A percentile compares a stretch with the other conserved stretches of the same genome.
Conservation (phyloP, 2,329 filamentous ascomycete species). For the Calonectria multiphialidica region DNA sequence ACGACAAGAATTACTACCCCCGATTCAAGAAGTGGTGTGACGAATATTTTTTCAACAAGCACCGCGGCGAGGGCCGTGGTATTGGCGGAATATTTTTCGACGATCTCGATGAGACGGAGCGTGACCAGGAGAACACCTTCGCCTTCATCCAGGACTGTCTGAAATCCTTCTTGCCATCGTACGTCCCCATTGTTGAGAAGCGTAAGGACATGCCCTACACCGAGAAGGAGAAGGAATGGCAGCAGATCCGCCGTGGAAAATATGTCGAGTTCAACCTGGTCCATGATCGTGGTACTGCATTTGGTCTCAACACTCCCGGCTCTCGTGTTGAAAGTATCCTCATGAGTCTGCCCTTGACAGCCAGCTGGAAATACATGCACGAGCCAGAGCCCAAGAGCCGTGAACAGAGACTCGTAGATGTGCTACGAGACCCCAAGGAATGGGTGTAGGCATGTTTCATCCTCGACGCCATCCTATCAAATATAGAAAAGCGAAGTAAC, state of each 20-base stretch:
- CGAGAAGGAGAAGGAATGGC: slow-evolving; percentile 92
- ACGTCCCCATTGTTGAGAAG: slow-evolving; percentile 88
- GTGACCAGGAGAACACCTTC: slow-evolving; percentile 90
- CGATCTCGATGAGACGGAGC: slow-evolving; percentile 89
- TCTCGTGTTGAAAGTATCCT: slow-evolving; percentile 95
- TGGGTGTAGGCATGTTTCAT: slow-evolving; percentile 66
- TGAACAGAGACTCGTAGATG: slow-evolving; percentile 85
- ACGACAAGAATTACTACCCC: slow-evolving; percentile 92
- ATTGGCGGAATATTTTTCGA: slow-evolving; percentile 99
- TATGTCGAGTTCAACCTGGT: slow-evolving; percentile 99
- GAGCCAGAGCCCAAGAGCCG: slow-evolving; percentile 79
- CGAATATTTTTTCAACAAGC: slow-evolving; percentile 95
- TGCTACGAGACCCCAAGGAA: slow-evolving; percentile 73
- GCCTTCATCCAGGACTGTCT: slow-evolving; percentile 89
- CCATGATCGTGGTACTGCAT: slow-evolving; percentile 94
- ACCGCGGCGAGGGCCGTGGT: slow-evolving; percentile 87
- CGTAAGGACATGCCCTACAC: slow-evolving; percentile 94
- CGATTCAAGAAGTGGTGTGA: slow-evolving; percentile 99
- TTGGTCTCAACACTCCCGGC: slow-evolving; percentile 92
- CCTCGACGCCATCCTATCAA: not conserved
- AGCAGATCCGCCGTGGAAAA: slow-evolving; percentile 91
- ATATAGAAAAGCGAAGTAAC: slow-evolving; percentile 20
- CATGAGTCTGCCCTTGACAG: slow-evolving; percentile 95
- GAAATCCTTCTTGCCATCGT: slow-evolving; percentile 88
- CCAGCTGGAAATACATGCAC: slow-evolving; percentile 97